phyloP scores from a whole-genome alignment of 2,329 filamentous ascomycete genomes.

The Xylariaceae sp. region DNA sequence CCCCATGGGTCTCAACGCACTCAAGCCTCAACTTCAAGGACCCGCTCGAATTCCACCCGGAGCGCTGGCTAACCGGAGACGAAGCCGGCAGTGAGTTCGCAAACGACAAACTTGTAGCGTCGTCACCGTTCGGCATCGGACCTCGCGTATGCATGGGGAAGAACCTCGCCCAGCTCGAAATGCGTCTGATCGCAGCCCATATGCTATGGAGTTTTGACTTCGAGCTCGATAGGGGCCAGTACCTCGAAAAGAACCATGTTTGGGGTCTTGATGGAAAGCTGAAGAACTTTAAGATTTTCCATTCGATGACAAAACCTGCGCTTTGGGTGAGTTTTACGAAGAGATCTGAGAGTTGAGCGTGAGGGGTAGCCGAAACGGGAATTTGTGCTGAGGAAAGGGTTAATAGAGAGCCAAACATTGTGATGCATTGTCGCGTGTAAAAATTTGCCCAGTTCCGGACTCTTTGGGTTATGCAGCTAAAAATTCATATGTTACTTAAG shows the following conservation, averaged over 20 bases:
- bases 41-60: slow-evolving; percentile 22
- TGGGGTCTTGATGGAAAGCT: slow-evolving; percentile 19
- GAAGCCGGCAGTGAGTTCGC: slow-evolving; percentile 7
- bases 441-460: too few species aligned
- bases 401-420: too few species aligned
- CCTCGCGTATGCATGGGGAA: slow-evolving; percentile 15
- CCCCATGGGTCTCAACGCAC: slow-evolving; percentile 23
- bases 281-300: slow-evolving; percentile 20
- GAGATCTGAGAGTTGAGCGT: too few species aligned
- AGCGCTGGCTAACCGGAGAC: slow-evolving; percentile 25
- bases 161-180: slow-evolving; percentile 32
- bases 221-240: slow-evolving; percentile 20
- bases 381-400: too few species aligned
- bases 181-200: slow-evolving; percentile 34
- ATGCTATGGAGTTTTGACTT: slow-evolving; percentile 35
- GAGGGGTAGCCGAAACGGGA: too few species aligned
- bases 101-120: slow-evolving; percentile 21
- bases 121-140: slow-evolving; percentile 15
- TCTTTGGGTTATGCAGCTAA: too few species aligned
- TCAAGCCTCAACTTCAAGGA: slow-evolving; percentile 21
- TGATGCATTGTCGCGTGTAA: too few species aligned
- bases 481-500: too few species aligned
- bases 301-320: slow-evolving; percentile 20
- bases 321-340: slow-evolving; percentile 15
- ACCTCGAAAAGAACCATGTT: slow-evolving; percentile 10